Evolutionary conservation across 352 stramenopile genomes (phyloP), one percentile per base, ranked within the genome.

Genomic region (Phytopythium cucurbitacearum): DNA sequence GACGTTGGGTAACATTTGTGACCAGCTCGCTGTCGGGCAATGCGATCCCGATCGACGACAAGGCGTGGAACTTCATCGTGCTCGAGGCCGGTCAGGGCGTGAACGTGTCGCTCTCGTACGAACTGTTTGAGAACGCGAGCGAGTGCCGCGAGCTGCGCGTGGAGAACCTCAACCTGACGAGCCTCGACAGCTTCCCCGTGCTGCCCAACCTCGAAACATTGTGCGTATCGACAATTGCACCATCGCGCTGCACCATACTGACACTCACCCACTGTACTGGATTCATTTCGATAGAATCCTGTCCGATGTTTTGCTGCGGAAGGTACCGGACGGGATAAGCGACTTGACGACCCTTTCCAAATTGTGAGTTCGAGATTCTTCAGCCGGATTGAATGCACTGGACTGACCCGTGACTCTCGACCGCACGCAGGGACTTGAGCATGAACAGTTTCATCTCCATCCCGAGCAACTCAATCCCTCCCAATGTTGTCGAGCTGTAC

Each of bases 81-180:
- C 40, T 75, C 12, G 57, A 65, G 12, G 58, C 59, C 9, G 65
- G 60, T 32, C 51, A 60, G 9, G 40, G 53, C 5, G 51, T 75
- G n/a, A 60, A 53, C 39, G 45, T 71, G 7, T 48, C 56, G 10
- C 45, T 73, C 10, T 45, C 40, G 3, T 42, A 49, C 34, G 53
- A 59, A 2, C 46, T 60, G 42, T 69, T 75, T 13, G 28, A 16
- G 16, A 71, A 69, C 12, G 69, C 65, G 12, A 60, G 41, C 2
- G 55, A 64, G n/a, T 53, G 64, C 15, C 67, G 62, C 47, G 63
- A 54, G 4, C 43, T 78, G 13, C 64, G 72, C 42, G 40, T 78
- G 15, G 69, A 78, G 48, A 78, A 78, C 57, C 13, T 78, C 51
- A 64, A 75, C 39, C 49, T 78, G 11, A 58, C 60, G 33, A 36